Evolutionary conservation across 345 rosid genomes (phyloP), one percentile per base, ranked within the genome.

Genomic region (Gossypium sturtianum): DNA sequence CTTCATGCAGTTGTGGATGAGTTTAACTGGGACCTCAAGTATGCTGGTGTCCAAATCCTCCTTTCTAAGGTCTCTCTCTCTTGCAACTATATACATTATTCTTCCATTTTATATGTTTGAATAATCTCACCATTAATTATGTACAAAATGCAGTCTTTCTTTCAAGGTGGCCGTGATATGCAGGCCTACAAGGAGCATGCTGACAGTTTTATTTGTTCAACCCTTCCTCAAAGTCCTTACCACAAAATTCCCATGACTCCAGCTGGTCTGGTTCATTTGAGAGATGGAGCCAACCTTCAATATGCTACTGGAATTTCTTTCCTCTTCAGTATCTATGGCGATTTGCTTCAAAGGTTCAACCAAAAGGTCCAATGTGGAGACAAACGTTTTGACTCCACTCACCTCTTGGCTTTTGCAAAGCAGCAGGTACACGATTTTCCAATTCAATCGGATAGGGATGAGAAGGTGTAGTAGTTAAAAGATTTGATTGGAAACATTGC

Each of bases 1-100:
- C 82, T 85, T 41, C 84, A 84, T 74, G 91, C 85, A 6, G 59
- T 66, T n/a, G 97, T 94, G 0, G 77, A 87, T 0, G 98, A 94
- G 83, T 94, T 91, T 66, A 91, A 93, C 66, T 94, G 98, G 98
- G 98, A 94, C 77, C 95, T 92, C 67, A 94, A 94, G 70, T 94
- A 83, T 71, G 96, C 97, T 1, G 99, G 98, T 22, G 88, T 89
- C 2, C 98, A 94, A 72, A 56, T 94, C 64, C 87, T 94, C 25
- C 84, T 92, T 16, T 78, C 91, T 10, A 78, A 88, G 93, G 98
- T 90, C 29, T 25, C 1, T 15, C 13, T 34, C 7, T 34, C 41
- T 34, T 34, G 41, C 7, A 34, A 34, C 41, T 34, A 34, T 34
- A 34, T 34, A 34, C 41, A 34, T 34, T 4, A 5, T 34, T 34